A percentile compares a stretch with the other conserved stretches of the same genome.
These are phyloP conservation scores for Lentinula edodes DNA, from an alignment of 768 basidiomycete genomes.

Conservation along the genomic window DNA sequence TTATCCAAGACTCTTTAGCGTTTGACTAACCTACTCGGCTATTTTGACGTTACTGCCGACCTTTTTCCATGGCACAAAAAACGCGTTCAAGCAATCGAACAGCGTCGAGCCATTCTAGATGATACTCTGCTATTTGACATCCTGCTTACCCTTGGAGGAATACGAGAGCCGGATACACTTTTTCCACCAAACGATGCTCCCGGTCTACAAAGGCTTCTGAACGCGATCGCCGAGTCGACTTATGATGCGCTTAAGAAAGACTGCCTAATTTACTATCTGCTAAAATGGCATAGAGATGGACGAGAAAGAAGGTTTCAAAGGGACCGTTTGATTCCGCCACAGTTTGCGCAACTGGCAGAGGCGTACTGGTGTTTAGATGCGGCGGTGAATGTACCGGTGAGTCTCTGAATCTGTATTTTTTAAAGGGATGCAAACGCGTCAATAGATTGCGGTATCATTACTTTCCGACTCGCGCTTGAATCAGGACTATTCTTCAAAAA, in stretches of 20 bases:
- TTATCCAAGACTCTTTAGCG: background rate
- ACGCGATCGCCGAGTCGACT: conserved; percentile 50
- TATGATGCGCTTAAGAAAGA: conserved; percentile 80
- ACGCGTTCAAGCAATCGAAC: conserved; percentile 51
- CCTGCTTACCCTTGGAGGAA: conserved; percentile 58
- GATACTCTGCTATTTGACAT: conserved; percentile 72
- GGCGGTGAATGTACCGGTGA: conserved; percentile 57
- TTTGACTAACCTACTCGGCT: conserved; percentile 6
- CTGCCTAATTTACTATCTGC: conserved; percentile 72
- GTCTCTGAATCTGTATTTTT: conserved; percentile 22
- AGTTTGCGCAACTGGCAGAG: conserved; percentile 70
- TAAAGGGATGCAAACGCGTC: background rate
- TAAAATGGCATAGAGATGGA: conserved; percentile 74
- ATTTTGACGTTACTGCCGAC: conserved; percentile 49
- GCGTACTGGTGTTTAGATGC: conserved; percentile 83
- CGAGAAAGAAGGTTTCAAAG: conserved; percentile 45
- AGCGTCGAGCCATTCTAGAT: conserved; percentile 53
- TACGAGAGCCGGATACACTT: conserved; percentile 51
- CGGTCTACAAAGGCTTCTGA: conserved; percentile 51
- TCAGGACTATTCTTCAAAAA: conserved; percentile 74
- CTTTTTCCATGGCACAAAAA: conserved; percentile 57
- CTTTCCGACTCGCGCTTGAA: conserved; percentile 73
- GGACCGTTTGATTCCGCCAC: conserved; percentile 64
- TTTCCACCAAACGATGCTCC: conserved; percentile 63
- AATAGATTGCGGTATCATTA: conserved; percentile 62